These are phyloP conservation scores for Rhododendron henanense DNA, from an alignment of 148 eudicot genomes.

Conservation along the genomic window DNA sequence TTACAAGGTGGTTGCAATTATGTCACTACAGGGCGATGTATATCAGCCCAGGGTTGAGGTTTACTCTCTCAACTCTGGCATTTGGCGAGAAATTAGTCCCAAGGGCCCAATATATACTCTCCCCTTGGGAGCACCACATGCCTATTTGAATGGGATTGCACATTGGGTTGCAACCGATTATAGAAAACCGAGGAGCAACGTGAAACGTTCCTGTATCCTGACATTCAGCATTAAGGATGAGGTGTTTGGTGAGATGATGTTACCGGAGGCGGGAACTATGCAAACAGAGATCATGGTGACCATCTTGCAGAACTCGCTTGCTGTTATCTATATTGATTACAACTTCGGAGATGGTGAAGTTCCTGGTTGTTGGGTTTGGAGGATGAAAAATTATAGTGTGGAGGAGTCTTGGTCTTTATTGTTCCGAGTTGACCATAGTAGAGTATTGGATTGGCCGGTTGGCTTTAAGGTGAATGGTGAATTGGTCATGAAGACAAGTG, in stretches of 20 bases:
- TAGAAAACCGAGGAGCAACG: not conserved
- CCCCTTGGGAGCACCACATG: not conserved
- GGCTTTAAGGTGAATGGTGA: not conserved
- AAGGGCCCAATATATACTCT: not conserved
- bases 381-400: not conserved
- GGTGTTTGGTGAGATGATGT: not conserved
- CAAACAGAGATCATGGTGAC: not conserved
- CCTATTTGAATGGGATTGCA: not conserved
- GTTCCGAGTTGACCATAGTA: not conserved
- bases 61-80: not conserved
- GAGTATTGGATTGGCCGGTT: not conserved
- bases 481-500: not conserved
- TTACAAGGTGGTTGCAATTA: not conserved
- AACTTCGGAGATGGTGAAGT: not conserved
- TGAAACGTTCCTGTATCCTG: not conserved
- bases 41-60: not conserved
- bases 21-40: too few species aligned
- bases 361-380: not conserved
- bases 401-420: not conserved
- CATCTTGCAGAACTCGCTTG: not conserved
- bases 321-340: not conserved
- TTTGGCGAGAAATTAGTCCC: not conserved
- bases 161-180: not conserved
- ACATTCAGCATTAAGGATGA: not conserved
- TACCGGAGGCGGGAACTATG: not conserved